Conservation (phyloP, 2,329 filamentous ascomycete species). For the Diplocarpon rosae region DNA sequence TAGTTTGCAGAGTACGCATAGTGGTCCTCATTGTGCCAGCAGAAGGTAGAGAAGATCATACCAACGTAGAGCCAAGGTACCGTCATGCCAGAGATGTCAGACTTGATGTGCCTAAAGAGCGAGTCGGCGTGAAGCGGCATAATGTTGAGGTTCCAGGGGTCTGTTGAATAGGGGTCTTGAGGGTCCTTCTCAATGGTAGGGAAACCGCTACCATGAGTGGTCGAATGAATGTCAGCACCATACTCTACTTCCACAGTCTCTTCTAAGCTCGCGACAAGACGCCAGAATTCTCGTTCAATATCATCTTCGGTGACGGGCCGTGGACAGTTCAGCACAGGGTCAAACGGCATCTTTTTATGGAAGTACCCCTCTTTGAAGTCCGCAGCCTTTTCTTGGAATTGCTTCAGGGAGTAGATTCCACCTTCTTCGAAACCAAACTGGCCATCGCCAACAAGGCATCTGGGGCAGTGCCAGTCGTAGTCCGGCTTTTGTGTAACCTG, state of each 20-base stretch:
- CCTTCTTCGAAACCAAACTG: constrained; percentile 98
- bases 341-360: constrained; percentile 77
- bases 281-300: constrained; percentile 94
- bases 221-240: constrained; percentile 94
- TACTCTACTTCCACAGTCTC: constrained; percentile 98
- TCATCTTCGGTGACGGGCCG: constrained; percentile 85
- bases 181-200: constrained; percentile 89
- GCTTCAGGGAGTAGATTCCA: constrained; percentile 84
- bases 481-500: constrained; percentile 68
- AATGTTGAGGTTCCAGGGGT: constrained; percentile 93
- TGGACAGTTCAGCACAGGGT: constrained; percentile 70
- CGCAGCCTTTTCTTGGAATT: constrained; percentile 92
- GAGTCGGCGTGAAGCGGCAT: constrained; percentile 85
- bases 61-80: constrained; percentile 98
- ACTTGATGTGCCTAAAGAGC: constrained; percentile 93
- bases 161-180: constrained; percentile 72
- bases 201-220: constrained; percentile 93
- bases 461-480: constrained; percentile 89
- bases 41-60: constrained; percentile 99
- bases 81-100: constrained; percentile 97
- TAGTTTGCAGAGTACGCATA: constrained; percentile 98
- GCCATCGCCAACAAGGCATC: constrained; percentile 89
- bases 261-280: constrained; percentile 82
- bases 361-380: constrained; percentile 95
- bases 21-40: constrained; percentile 98